Conservation (phyloP, 1,139 yeast species). For the Yamadazyma blattariae region DNA sequence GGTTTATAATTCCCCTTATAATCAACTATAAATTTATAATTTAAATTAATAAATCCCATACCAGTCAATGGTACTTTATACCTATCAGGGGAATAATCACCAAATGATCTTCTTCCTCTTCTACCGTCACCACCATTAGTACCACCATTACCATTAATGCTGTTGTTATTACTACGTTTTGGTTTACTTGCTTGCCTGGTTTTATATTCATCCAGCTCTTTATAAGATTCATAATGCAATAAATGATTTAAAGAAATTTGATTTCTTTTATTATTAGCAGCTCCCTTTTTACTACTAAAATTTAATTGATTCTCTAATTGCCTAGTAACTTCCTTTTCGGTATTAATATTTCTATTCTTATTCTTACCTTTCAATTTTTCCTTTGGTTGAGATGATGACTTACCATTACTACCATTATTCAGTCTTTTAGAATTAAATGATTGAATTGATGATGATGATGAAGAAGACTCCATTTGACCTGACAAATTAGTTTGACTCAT, state of each 20-base stretch:
- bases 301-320: constrained; percentile 8
- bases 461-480: constrained; percentile 2
- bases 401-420: background rate
- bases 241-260: constrained; percentile 63
- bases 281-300: constrained; percentile 8
- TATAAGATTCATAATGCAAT: constrained; percentile 56
- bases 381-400: background rate
- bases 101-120: constrained; percentile 11
- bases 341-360: background rate
- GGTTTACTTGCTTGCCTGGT: constrained; percentile 16
- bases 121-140: no score
- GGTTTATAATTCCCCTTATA: constrained; percentile 51
- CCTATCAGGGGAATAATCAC: constrained; percentile 11
- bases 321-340: constrained; percentile 4
- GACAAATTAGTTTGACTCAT: constrained; percentile 7
- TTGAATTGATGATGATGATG: constrained; percentile 1
- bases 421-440: background rate
- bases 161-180: constrained; percentile 16
- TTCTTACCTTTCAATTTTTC: background rate
- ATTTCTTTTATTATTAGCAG: constrained; percentile 40
- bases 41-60: constrained; percentile 76
- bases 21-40: constrained; percentile 80
- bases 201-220: constrained; percentile 47
- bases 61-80: constrained; percentile 51
- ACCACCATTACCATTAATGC: constrained; percentile 11